Base-by-base conservation (phyloP, 1,284 basidiomycete species). In the Puccinia polysora region DNA sequence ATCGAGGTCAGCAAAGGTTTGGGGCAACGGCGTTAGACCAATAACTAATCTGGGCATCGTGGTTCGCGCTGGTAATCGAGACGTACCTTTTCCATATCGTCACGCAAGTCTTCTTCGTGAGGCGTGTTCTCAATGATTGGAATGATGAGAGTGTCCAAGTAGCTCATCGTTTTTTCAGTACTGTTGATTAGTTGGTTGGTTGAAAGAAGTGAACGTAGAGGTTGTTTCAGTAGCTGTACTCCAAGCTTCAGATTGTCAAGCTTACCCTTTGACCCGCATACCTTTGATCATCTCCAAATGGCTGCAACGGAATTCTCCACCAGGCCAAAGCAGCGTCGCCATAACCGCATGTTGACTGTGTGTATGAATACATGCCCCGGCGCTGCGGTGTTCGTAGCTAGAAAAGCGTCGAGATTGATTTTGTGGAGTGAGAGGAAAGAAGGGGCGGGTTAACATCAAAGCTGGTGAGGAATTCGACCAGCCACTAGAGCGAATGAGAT, bases 91-190 rank as follows among this genome's bases (percentile, higher is more conserved):
- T 85, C 88, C 89, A 92, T 91, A 74, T 88, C 87, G 49, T 89
- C 89, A 70, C 87, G 88, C 73, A 92, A 82, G 78, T 91, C 90
- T 79, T 91, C 89, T 79, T 92, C 90, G 73, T 89, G 83, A 4
- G 90, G 89, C 2, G 90, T 92, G 77, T 91, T 92, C 76, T 90
- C 87, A 74, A 92, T 92, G 77, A 92, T 91, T 0, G 89, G 90
- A 4, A 92, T 83, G 73, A 86, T 86, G n/a, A 92, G 83, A 1
- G 89, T 91, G 80, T 92, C 89, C 67, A 90, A 84, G 80, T 89
- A 91, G 1, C 88, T 87, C 73, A 91, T 79, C 0, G 89, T 84
- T 34, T 82, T 80, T 10, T 88, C 88, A 32, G 84, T 86, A 7
- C 65, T 69, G 20, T 36, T n/a, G 1, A 18, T 10, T 10, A 45